phyloP scores from a whole-genome alignment of 2,329 filamentous ascomycete genomes.

The Alternaria burnsii region DNA sequence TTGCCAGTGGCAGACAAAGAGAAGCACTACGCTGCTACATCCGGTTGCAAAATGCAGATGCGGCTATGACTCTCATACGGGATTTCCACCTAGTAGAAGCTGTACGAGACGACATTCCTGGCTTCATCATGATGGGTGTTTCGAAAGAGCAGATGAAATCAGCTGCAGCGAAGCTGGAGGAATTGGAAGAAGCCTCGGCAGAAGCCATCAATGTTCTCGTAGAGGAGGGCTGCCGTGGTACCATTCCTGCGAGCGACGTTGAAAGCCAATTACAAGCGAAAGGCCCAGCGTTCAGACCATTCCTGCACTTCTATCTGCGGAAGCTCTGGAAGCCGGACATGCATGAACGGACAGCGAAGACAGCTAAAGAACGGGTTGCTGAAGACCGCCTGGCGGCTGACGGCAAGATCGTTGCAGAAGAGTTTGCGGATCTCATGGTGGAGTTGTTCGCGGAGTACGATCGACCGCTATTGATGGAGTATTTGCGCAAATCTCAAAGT shows the following conservation, averaged over 20 bases:
- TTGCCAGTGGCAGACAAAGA: slow-evolving; percentile 79
- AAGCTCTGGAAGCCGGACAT: slow-evolving; percentile 83
- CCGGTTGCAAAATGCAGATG: slow-evolving; percentile 87
- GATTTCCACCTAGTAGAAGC: slow-evolving; percentile 91
- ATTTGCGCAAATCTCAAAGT: slow-evolving; percentile 81
- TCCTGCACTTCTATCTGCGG: slow-evolving; percentile 91
- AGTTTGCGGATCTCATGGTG: slow-evolving; percentile 86
- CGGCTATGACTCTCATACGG: slow-evolving; percentile 83
- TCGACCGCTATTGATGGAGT: slow-evolving; percentile 81
- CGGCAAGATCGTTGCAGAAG: slow-evolving; percentile 77
- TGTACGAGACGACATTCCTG: slow-evolving; percentile 86
- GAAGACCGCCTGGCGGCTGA: slow-evolving; percentile 60
- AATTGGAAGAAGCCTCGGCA: slow-evolving; percentile 80
- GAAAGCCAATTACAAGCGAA: slow-evolving; percentile 75
- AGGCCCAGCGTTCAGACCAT: slow-evolving; percentile 65
- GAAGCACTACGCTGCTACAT: slow-evolving; percentile 92
- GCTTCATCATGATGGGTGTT: slow-evolving; percentile 87
- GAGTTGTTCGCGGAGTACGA: slow-evolving; percentile 87
- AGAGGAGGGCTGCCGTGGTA: slow-evolving; percentile 87
- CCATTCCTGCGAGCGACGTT: slow-evolving; percentile 79
- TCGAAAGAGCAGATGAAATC: slow-evolving; percentile 72
- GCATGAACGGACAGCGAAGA: slow-evolving; percentile 53
- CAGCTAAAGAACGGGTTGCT: slow-evolving; percentile 51
- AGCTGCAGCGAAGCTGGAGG: slow-evolving; percentile 71
- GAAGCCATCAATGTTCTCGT: slow-evolving; percentile 89